Evolutionary conservation across 108 stramenopile species (phyloP).

Genomic region (Cyclotella kingstonii): DNA sequence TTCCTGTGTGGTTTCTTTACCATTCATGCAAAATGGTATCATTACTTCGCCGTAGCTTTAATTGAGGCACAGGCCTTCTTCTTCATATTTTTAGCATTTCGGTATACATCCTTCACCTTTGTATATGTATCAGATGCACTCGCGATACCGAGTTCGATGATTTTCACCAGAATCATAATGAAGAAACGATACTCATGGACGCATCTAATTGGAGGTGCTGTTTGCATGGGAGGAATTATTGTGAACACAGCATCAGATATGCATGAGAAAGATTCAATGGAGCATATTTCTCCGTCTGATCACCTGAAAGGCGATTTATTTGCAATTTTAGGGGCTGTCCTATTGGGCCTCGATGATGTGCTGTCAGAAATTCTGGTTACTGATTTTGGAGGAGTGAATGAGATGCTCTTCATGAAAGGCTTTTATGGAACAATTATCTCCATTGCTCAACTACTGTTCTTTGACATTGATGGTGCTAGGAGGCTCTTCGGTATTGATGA

Average conservation of each 20-base stretch:
- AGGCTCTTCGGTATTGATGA: slow-evolving; percentile 18
- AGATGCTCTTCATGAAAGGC: slow-evolving; percentile 89
- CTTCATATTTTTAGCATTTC: slow-evolving; percentile 79
- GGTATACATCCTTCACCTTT: slow-evolving; percentile 93
- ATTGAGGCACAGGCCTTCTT: slow-evolving; percentile 92
- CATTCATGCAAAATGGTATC: slow-evolving; percentile 47
- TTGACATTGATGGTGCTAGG: slow-evolving; percentile 67
- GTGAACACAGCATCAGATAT: slow-evolving; percentile 81
- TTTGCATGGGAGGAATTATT: slow-evolving; percentile 84
- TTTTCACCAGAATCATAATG: slow-evolving; percentile 71
- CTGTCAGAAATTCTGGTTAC: slow-evolving; percentile 73
- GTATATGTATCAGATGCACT: slow-evolving; percentile 90
- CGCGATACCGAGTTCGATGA: slow-evolving; percentile 93
- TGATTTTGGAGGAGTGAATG: slow-evolving; percentile 43
- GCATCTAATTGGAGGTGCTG: slow-evolving; percentile 81
- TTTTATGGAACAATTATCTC: slow-evolving; percentile 72
- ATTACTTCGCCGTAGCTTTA: slow-evolving; percentile 70
- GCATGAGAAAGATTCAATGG: slow-evolving; percentile 15
- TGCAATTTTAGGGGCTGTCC: slow-evolving; percentile 76
- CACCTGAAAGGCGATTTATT: slow-evolving; percentile 83
- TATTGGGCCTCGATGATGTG: slow-evolving; percentile 89
- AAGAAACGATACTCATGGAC: slow-evolving; percentile 53
- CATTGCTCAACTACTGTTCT: slow-evolving; percentile 53
- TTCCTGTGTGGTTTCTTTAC: slow-evolving; percentile 30
- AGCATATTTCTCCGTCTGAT: slow-evolving; percentile 42